Base-by-base conservation (phyloP, 495 filamentous ascomycete species). In the Podospora australis region DNA sequence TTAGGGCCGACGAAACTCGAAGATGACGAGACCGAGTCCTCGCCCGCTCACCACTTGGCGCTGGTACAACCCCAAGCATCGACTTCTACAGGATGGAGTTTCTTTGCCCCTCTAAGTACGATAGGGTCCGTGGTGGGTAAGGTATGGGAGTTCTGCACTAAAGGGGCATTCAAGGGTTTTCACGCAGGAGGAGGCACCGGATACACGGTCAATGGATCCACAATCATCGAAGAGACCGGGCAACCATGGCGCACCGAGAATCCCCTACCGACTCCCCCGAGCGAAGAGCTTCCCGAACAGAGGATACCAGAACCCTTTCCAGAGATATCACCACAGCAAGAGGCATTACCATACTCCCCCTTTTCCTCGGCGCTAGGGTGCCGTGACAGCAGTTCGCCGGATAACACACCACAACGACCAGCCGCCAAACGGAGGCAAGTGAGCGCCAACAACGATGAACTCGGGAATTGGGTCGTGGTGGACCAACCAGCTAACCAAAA, bases 111-210 rank as follows among this genome's bases (percentile, higher is more conserved):
- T 13, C 57, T 62, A 1, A 13, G 40, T 22, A 70, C 72, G 6
- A 62, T 75, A 41, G 73, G 75, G 9, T 68, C 71, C 25, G 77
- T 86, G 21, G 81, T 88, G 6, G 86, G 86, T 6, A 90, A 83
- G 62, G 80, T 92, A 7, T 87, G 86, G 72, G 78, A 89, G 57
- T 88, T 94, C 50, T 92, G 88, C 73, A 84, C 73, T 58, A 71
- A 73, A 1, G 78, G 79, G 8, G 78, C 84, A 0, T 90, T 96
- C 60, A 70, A 74, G 39, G 90, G 90, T 0, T 96, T 96, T 66
- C 83, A 90, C 47, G 86, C 88, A 11, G 90, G 88, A 20, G 88
- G 85, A 14, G 90, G 89, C 4, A 72, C 69, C 29, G 84, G 80
- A 11, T 95, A 88, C 56, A 68, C 75, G 7, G 47, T 67, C 8